These are phyloP conservation scores for Candida dubliniensis DNA, from an alignment of 1,139 yeast genomes.

Conservation along the genomic window DNA sequence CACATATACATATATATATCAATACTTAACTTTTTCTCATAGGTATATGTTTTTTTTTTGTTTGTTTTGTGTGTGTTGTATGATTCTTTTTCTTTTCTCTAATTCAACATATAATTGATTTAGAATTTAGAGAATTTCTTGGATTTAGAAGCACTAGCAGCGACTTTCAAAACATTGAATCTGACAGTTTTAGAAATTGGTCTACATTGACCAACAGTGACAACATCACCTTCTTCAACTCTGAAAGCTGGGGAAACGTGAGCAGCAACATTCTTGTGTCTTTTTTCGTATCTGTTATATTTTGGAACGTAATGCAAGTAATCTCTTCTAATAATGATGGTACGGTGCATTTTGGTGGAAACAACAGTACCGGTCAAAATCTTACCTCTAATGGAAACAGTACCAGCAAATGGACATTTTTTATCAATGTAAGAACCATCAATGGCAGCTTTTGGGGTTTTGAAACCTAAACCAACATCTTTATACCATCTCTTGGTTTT, in stretches of 20 bases:
- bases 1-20: constrained; percentile 1
- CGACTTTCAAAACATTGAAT: constrained; percentile 98
- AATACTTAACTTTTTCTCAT: neutral
- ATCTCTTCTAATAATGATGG: constrained; percentile 99
- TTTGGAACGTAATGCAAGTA: constrained; percentile 99
- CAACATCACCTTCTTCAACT: constrained; percentile 98
- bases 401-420: constrained; percentile 99
- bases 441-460: constrained; percentile 99
- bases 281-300: constrained; percentile 99
- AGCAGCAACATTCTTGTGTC: constrained; percentile 99
- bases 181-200: constrained; percentile 99
- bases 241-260: constrained; percentile 99
- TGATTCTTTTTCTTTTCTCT: constrained; percentile 6
- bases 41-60: neutral
- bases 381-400: constrained; percentile 98
- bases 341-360: constrained; percentile 99
- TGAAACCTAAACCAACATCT: constrained; percentile 99
- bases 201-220: constrained; percentile 99
- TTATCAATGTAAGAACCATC: constrained; percentile 99
- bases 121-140: constrained; percentile 97
- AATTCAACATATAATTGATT: constrained; percentile 19
- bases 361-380: constrained; percentile 98
- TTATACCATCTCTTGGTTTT: constrained; percentile 99
- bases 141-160: constrained; percentile 84
- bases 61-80: neutral